These are phyloP conservation scores for Dictyostelium capitatum DNA, from an alignment of 78 protist species.

Conservation along the genomic window DNA sequence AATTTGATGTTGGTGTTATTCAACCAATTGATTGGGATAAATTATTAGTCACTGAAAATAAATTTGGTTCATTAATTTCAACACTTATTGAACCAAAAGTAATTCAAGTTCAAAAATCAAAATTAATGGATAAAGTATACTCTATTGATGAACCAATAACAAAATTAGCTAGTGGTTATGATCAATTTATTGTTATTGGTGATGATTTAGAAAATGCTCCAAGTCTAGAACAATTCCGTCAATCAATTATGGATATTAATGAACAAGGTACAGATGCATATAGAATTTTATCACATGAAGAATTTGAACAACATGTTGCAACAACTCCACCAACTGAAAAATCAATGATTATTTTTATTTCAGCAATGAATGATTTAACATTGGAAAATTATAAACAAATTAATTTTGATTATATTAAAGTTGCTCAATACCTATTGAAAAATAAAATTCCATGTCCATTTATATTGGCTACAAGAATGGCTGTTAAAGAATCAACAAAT, in stretches of 20 bases:
- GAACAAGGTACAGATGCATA: neutral
- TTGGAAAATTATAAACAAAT: constrained; percentile 12
- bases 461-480: neutral
- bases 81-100: neutral
- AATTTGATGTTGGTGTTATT: neutral
- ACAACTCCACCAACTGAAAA: neutral
- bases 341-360: neutral
- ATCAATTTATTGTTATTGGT: constrained; percentile 11
- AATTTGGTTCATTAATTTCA: neutral
- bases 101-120: neutral
- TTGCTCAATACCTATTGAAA: neutral
- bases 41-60: neutral
- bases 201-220: too few relatives aligned
- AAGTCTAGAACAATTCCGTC: neutral
- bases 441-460: neutral
- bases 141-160: neutral
- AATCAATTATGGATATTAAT: constrained; percentile 6
- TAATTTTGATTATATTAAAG: neutral
- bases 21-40: neutral
- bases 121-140: neutral
- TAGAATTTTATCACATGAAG: neutral
- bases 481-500: neutral
- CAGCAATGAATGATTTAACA: constrained; percentile 11
- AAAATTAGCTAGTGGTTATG: neutral
- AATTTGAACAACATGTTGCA: neutral